Conservation (phyloP, 768 basidiomycete genomes). For the Tylopilus sp. region DNA sequence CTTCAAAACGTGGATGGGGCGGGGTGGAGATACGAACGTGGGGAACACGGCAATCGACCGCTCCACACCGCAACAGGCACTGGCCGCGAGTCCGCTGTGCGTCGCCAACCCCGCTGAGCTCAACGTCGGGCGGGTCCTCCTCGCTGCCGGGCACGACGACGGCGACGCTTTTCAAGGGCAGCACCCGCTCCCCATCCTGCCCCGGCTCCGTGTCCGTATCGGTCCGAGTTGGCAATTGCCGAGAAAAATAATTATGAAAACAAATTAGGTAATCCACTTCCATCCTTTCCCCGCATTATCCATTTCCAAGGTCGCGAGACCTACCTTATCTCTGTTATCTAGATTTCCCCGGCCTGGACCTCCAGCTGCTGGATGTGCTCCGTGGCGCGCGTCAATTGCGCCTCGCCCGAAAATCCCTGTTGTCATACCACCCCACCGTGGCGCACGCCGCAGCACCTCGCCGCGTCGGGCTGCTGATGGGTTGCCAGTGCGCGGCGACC, state of each 20-base stretch:
- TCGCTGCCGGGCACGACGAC: slow-evolving; percentile 4
- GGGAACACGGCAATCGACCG: slow-evolving; percentile 12
- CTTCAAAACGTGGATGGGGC: slow-evolving; percentile 24
- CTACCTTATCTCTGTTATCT: slow-evolving; percentile 24
- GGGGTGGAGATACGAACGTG: slow-evolving; percentile 25
- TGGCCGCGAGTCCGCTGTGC: too few species aligned
- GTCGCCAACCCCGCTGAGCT: too few species aligned
- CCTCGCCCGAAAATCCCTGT: slow-evolving; percentile 9
- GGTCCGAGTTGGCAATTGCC: slow-evolving; percentile 24
- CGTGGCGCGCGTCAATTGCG: neutral
- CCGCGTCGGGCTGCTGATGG: neutral
- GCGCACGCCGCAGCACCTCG: slow-evolving; percentile 2
- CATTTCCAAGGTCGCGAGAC: neutral
- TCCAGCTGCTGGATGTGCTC: neutral
- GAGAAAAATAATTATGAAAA: neutral
- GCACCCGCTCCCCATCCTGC: slow-evolving; percentile 2
- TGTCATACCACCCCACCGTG: neutral
- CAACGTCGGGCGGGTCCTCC: neutral
- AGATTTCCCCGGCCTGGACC: slow-evolving; percentile 27
- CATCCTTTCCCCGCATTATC: slow-evolving; percentile 19
- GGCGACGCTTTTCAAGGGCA: slow-evolving; percentile 10
- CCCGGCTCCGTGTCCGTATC: slow-evolving; percentile 25
- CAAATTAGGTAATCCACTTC: slow-evolving; percentile 13
- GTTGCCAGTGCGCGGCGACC: neutral
- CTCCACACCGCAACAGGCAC: neutral